Evolutionary conservation across 768 basidiomycete species (phyloP).

Genomic region (Amanita brunnescens): DNA sequence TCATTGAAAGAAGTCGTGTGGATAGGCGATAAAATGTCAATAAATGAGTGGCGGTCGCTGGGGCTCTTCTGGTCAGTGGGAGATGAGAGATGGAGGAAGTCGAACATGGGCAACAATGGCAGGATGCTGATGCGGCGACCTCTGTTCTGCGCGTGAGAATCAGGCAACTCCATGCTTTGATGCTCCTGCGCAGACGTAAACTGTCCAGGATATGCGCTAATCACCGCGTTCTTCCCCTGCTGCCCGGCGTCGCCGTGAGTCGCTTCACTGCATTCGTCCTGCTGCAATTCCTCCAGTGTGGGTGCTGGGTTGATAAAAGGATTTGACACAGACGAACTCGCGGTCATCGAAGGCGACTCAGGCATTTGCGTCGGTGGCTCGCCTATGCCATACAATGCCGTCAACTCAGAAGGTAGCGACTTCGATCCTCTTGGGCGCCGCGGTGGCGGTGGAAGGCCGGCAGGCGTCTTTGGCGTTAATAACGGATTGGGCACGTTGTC

Average conservation of each 20-base stretch:
- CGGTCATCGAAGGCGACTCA: not conserved
- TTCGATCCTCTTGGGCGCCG: constrained; percentile 18
- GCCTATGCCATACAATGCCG: not conserved
- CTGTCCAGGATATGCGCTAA: not conserved
- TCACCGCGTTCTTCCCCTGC: not conserved
- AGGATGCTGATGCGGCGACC: constrained; percentile 10
- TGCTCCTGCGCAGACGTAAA: not conserved
- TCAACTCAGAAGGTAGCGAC: constrained; percentile 9
- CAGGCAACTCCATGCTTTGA: too few species aligned
- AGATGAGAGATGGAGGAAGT: constrained; percentile 19
- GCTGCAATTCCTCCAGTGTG: constrained; percentile 20
- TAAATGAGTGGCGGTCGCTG: constrained; percentile 22
- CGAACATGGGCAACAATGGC: constrained; percentile 19
- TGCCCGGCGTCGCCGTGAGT: not conserved
- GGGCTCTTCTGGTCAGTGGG: constrained; percentile 4
- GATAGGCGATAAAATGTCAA: constrained; percentile 24
- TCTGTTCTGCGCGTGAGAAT: not conserved
- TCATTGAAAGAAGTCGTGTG: constrained; percentile 9
- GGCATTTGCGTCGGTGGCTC: not conserved
- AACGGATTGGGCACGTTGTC: not conserved
- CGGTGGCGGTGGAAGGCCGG: constrained; percentile 50
- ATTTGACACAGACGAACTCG: constrained; percentile 18
- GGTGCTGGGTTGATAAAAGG: constrained; percentile 43
- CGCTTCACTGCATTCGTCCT: not conserved
- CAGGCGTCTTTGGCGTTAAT: constrained; percentile 18